Percentiles rank a stretch among this genome's conserved stretches.
Conservation (phyloP, 129 eudicot genomes). For the Smallanthus sonchifolius region DNA sequence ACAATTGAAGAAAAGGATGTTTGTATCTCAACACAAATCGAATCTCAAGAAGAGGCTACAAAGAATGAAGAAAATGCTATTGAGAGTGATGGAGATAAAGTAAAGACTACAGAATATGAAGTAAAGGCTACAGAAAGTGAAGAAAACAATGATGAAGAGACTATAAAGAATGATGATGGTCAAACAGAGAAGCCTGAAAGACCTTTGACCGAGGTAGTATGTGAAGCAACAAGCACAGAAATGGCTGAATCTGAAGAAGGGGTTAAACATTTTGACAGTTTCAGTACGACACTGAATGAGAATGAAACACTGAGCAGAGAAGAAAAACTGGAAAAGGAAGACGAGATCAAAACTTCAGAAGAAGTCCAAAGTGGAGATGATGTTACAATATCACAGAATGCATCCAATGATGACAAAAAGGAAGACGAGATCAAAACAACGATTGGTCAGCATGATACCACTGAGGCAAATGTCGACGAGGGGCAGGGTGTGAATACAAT, state of each 20-base stretch:
- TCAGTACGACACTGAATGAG: background rate
- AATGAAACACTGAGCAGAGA: background rate
- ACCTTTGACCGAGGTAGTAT: background rate
- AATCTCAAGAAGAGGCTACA: constrained; percentile 8
- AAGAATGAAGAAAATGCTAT: constrained; percentile 9
- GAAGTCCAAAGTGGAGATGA: background rate
- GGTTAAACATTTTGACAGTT: background rate
- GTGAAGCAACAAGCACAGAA: constrained; percentile 16
- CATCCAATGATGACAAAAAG: constrained; percentile 8
- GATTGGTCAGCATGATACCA: background rate
- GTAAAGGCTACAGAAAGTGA: background rate
- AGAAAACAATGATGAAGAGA: constrained; percentile 8
- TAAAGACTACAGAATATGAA: background rate
- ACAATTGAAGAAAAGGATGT: constrained; percentile 19
- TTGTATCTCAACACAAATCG: constrained; percentile 1
- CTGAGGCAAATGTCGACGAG: background rate
- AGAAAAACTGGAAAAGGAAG: background rate
- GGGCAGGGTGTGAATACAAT: background rate
- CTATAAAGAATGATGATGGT: constrained; percentile 13
- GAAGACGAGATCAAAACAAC: too few species aligned
- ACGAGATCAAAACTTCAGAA: background rate
- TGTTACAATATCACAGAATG: background rate
- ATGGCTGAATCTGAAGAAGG: constrained; percentile 14
- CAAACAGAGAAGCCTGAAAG: constrained; percentile 9
- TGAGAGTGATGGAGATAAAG: background rate